A percentile compares a stretch with the other conserved stretches of the same genome.
Conservation (phyloP, 768 basidiomycete genomes). For the Kwoniella dejecticola region DNA sequence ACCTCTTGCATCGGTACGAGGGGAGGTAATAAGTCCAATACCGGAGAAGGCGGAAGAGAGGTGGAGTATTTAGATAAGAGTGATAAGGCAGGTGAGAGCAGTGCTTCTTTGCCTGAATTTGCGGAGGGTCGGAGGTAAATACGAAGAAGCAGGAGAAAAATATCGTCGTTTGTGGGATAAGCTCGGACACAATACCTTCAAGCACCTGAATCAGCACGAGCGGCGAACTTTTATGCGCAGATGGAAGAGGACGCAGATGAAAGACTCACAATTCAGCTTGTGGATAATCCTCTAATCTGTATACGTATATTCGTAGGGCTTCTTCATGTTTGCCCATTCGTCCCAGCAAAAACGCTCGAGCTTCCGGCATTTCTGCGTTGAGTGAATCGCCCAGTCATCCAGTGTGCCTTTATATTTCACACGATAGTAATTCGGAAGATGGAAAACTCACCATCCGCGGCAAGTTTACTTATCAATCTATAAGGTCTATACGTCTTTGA, state of each 20-base stretch:
- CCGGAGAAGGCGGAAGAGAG: constrained; percentile 77
- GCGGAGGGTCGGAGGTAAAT: constrained; percentile 90
- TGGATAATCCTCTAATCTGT: constrained; percentile 74
- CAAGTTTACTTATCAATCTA: constrained; percentile 77
- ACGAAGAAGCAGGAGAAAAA: constrained; percentile 82
- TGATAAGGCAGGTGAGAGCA: constrained; percentile 80
- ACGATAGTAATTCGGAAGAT: not conserved
- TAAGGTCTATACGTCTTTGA: constrained; percentile 74
- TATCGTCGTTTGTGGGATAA: constrained; percentile 63
- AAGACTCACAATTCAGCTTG: constrained; percentile 82
- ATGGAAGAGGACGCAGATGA: too few relatives aligned
- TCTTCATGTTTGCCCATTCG: constrained; percentile 87
- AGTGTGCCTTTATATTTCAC: not conserved
- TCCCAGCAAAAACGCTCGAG: constrained; percentile 86
- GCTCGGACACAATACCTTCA: constrained; percentile 84
- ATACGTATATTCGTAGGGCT: constrained; percentile 92
- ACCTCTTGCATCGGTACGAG: constrained; percentile 82
- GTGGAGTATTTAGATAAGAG: constrained; percentile 82
- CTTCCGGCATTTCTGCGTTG: constrained; percentile 78
- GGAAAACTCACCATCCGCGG: constrained; percentile 68
- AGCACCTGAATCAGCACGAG: constrained; percentile 9
- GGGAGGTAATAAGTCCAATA: constrained; percentile 83
- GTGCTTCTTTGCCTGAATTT: constrained; percentile 59
- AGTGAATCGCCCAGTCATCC: too few relatives aligned
- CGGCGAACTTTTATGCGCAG: not conserved